Conservation (phyloP, 768 basidiomycete species). For the Porpolomopsis calyptriformis region DNA sequence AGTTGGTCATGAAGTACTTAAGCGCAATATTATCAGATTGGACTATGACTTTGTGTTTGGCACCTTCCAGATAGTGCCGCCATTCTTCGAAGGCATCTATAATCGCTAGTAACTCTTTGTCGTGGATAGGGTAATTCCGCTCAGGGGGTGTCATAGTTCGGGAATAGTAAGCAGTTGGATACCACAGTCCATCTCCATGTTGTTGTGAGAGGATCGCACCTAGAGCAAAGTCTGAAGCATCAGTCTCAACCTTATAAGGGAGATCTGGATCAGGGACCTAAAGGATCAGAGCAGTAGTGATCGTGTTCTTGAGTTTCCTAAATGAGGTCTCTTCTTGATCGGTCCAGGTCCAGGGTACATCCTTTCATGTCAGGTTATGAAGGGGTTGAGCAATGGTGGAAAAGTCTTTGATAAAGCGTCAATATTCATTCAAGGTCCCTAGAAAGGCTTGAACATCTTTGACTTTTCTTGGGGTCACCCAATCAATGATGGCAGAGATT, state of each 20-base stretch:
- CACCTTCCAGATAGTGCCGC: constrained; percentile 17
- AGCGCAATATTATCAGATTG: neutral
- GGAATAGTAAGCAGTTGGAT: constrained; percentile 13
- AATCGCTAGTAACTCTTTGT: constrained; percentile 41
- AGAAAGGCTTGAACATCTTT: neutral
- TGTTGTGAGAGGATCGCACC: neutral
- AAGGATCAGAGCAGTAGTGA: neutral
- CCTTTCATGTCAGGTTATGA: neutral
- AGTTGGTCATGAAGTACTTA: neutral
- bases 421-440: neutral
- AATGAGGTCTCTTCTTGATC: neutral
- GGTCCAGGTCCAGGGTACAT: neutral
- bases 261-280: neutral
- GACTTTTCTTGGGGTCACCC: neutral
- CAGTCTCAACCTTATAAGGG: neutral
- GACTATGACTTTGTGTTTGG: neutral
- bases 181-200: neutral
- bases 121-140: constrained; percentile 33
- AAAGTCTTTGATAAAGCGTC: neutral
- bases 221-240: constrained; percentile 1
- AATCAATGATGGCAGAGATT: neutral
- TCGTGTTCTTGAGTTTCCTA: neutral
- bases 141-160: constrained; percentile 23
- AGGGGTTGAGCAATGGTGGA: neutral
- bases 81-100: constrained; percentile 21